Conservation (phyloP, 495 filamentous ascomycete genomes). For the Friedmanniomyces simplex region DNA sequence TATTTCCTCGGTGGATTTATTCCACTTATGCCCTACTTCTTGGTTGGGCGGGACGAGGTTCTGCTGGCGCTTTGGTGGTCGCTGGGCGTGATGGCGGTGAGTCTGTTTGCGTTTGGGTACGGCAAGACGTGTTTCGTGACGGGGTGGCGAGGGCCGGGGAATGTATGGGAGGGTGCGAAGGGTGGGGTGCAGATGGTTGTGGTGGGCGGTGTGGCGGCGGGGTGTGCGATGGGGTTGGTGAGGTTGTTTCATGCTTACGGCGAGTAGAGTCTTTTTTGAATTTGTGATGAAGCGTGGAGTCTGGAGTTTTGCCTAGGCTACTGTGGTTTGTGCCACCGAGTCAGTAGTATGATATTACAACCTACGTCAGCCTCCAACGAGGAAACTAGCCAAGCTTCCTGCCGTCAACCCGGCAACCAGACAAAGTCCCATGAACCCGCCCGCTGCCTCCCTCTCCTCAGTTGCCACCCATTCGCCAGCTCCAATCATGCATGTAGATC, state of each 20-base stretch:
- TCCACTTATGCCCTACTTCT: slow-evolving; percentile 65
- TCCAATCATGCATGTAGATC: slow-evolving; percentile 81
- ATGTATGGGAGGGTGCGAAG: slow-evolving; percentile 35
- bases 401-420: slow-evolving; percentile 71
- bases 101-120: slow-evolving; percentile 63
- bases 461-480: slow-evolving; percentile 66
- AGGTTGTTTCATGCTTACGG: slow-evolving; percentile 35
- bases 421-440: slow-evolving; percentile 87
- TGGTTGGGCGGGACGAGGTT: slow-evolving; percentile 38
- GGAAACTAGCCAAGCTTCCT: slow-evolving; percentile 84
- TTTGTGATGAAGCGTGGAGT: not conserved
- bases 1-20: slow-evolving; percentile 68
- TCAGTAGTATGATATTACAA: no score
- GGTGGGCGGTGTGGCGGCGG: slow-evolving; percentile 55
- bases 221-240: slow-evolving; percentile 54
- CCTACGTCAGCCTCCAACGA: slow-evolving; percentile 38
- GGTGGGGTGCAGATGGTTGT: slow-evolving; percentile 58
- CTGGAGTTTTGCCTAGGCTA: not conserved
- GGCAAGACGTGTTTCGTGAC: slow-evolving; percentile 51
- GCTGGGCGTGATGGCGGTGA: slow-evolving; percentile 55
- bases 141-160: not conserved
- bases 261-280: not conserved
- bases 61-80: slow-evolving; percentile 52
- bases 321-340: no score
- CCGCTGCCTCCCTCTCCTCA: slow-evolving; percentile 74